These are phyloP conservation scores for Pichia sp. DNA, from an alignment of 1,139 yeast species.

Conservation along the genomic window DNA sequence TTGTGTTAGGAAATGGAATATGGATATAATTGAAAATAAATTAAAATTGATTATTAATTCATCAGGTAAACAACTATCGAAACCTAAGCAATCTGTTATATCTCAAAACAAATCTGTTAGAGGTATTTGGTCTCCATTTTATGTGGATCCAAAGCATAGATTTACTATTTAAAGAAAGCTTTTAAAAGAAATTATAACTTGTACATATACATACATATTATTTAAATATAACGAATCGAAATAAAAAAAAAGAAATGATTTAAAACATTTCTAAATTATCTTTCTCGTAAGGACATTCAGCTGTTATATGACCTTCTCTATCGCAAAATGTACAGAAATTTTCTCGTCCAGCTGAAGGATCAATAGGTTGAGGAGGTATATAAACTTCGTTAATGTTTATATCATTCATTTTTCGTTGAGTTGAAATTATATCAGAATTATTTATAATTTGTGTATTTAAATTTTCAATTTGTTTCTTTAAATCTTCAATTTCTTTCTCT, in stretches of 20 bases:
- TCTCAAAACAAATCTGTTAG: constrained; percentile 79
- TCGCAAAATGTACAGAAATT: constrained; percentile 94
- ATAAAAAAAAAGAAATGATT: neutral
- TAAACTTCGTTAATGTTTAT: constrained; percentile 36
- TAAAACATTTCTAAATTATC: constrained; percentile 27
- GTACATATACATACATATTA: neutral
- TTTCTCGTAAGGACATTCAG: constrained; percentile 80
- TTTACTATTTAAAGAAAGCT: constrained; percentile 44
- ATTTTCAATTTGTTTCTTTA: neutral
- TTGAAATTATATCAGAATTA: neutral
- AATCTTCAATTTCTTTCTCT: neutral
- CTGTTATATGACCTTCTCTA: constrained; percentile 76
- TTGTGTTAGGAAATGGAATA: constrained; percentile 55
- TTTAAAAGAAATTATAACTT: neutral
- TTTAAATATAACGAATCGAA: constrained; percentile 3
- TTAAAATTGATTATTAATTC: constrained; percentile 49
- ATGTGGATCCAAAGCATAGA: constrained; percentile 61
- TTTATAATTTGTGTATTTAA: neutral
- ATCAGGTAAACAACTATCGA: constrained; percentile 51
- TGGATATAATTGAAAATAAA: constrained; percentile 47
- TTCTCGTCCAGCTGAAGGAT: constrained; percentile 66
- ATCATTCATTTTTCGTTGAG: neutral
- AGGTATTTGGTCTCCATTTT: constrained; percentile 98
- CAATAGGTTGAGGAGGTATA: constrained; percentile 42
- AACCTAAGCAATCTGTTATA: constrained; percentile 66